Evolutionary conservation across 192 early-diverging fungal genomes (phyloP).

Genomic region (Coemansia sp.): DNA sequence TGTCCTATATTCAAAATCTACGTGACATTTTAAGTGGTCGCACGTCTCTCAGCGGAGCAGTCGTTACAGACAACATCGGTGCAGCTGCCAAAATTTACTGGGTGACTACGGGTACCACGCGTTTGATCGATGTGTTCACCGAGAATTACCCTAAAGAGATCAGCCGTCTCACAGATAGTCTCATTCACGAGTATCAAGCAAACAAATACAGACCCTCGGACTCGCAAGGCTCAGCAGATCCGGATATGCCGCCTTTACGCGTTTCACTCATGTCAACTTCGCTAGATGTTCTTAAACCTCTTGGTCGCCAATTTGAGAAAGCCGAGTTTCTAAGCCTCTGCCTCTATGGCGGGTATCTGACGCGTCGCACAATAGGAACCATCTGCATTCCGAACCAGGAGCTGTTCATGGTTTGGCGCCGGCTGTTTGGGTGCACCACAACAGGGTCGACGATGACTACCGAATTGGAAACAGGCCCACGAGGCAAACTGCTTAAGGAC

Average conservation of each 20-base stretch:
- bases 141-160: not conserved
- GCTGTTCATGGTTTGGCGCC: conserved; percentile 22
- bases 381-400: conserved; percentile 36
- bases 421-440: conserved; percentile 17
- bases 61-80: not conserved
- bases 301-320: conserved; percentile 18
- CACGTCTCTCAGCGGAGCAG: not conserved
- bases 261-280: conserved; percentile 9
- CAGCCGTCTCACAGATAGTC: not conserved
- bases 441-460: conserved; percentile 17
- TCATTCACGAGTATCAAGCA: conserved; percentile 2
- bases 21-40: not conserved
- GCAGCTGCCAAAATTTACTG: not conserved
- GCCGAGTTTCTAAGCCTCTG: conserved; percentile 20
- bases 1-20: not conserved
- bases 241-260: not conserved
- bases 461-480: conserved; percentile 7
- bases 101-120: not conserved
- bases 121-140: not conserved
- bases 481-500: conserved; percentile 22
- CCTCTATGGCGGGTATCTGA: conserved; percentile 29
- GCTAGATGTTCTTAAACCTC: conserved; percentile 9
- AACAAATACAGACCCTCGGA: not conserved
- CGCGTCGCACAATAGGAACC: not conserved
- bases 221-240: not conserved